Conservation (phyloP, 495 filamentous ascomycete species). For the Terfezia claveryi region DNA sequence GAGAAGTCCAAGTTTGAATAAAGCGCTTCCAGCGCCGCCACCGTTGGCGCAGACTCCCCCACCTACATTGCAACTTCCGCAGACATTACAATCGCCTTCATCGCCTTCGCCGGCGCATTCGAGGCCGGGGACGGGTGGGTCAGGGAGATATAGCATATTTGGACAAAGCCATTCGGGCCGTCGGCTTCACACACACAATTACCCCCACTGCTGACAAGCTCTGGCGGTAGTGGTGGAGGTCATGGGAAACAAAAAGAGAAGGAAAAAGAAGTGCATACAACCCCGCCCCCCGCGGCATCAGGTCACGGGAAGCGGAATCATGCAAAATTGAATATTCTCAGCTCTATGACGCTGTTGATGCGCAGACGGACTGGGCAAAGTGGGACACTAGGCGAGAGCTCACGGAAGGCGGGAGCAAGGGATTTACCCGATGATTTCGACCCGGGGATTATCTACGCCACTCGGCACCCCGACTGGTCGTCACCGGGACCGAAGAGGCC, state of each 20-base stretch:
- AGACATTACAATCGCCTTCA: too few relatives aligned
- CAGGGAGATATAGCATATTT: too few relatives aligned
- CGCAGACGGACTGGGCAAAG: conserved; percentile 34
- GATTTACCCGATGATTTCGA: conserved; percentile 49
- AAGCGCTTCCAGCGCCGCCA: neutral
- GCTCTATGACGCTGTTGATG: conserved; percentile 49
- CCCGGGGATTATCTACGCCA: conserved; percentile 33
- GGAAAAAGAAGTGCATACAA: neutral
- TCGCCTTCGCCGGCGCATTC: too few relatives aligned
- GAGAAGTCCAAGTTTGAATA: neutral
- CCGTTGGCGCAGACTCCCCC: neutral
- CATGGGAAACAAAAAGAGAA: neutral
- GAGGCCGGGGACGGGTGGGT: too few relatives aligned
- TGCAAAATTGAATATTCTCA: conserved; percentile 24
- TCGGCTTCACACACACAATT: neutral
- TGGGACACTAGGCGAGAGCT: conserved; percentile 13
- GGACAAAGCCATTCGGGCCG: neutral
- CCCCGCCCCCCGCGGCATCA: neutral
- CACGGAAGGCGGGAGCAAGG: conserved; percentile 20
- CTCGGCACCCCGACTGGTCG: conserved; percentile 19
- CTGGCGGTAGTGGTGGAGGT: neutral
- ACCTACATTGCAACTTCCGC: neutral
- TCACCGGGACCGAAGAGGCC: conserved; percentile 9
- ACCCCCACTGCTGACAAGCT: neutral
- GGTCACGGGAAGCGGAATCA: neutral